Percentiles rank a stretch among this genome's conserved stretches.
Conservation (phyloP, 2,329 filamentous ascomycete species). For the Colletotrichum truncatum region DNA sequence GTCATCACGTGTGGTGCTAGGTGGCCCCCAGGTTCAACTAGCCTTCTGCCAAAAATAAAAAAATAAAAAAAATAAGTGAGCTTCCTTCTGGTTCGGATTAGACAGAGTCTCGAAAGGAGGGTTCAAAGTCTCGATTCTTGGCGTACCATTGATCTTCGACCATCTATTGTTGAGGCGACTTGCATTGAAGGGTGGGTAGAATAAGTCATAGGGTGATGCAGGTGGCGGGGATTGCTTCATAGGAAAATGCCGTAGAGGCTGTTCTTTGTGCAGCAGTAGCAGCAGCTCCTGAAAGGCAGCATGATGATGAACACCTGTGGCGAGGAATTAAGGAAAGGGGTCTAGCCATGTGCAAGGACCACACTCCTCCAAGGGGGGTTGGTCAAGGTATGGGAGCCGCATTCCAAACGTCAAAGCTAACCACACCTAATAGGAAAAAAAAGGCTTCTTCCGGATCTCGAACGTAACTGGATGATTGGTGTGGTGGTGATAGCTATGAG, state of each 20-base stretch:
- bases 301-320: constrained; percentile 22
- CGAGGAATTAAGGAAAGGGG: constrained; percentile 1
- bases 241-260: background rate
- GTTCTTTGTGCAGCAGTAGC: background rate
- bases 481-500: constrained; percentile 26
- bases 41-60: no score
- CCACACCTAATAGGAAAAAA: no score
- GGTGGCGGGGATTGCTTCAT: constrained; percentile 29
- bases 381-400: constrained; percentile 13
- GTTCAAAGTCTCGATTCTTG: constrained; percentile 19
- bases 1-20: constrained; percentile 29
- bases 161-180: constrained; percentile 13
- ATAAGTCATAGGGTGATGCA: constrained; percentile 23
- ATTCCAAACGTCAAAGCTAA: constrained; percentile 2
- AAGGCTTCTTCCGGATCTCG: constrained; percentile 3
- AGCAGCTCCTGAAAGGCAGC: constrained; percentile 1
- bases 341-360: background rate
- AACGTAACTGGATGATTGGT: background rate
- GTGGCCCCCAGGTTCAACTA: constrained; percentile 1
- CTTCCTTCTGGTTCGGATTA: constrained; percentile 5
- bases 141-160: background rate
- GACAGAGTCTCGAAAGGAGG: constrained; percentile 3
- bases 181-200: constrained; percentile 13
- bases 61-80: background rate
- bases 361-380: background rate